Evolutionary conservation across 352 stramenopile genomes (phyloP), one percentile per base, ranked within the genome.

Genomic region (Globisporangium cylindrosporum): DNA sequence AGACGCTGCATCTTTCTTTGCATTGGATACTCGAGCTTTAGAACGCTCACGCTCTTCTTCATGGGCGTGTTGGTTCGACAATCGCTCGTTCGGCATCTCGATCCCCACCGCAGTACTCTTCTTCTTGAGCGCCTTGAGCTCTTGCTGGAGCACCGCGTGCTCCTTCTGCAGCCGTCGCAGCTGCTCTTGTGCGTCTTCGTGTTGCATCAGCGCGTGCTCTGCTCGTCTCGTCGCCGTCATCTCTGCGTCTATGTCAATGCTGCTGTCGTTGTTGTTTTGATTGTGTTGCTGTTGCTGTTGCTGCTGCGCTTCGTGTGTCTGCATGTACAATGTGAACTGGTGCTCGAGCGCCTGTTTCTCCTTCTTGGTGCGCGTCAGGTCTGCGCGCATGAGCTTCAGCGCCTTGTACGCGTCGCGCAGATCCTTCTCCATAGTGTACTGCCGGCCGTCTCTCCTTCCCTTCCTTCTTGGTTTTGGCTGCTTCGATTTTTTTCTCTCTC

Each of bases 361-460:
- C 36, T 64, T 68, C 53, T 66, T 66, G 22, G 67, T 76, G 64
- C 62, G 57, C 62, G 63, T 24, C 20, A 72, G 36, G 59, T 68
- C 64, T 2, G 64, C 64, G 64, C 64, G 67, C 54, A 68, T 62
- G n/a, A 72, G 67, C 61, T 64, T 68, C 41, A 73, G 48, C 46
- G 69, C 64, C 64, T 64, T 71, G 64, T 74, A 74, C 36, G 64
- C 64, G 27, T 74, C 69, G 46, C 64, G 64, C 57, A 74, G 64
- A 32, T 74, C 66, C 58, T 62, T 68, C 29, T 56, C 38, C 63
- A 64, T 66, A 18, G 24, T 25, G 48, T 32, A 2, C 14, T 18
- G 14, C 20, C 32, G 9, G 32, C 18, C n/a, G 12, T 58, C 22
- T 14, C 53, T 36, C 24, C 54, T 20, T 12, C 29, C 15, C 24